Base-by-base conservation (phyloP, 345 rosid genomes). In the Pugionium cornutum region DNA sequence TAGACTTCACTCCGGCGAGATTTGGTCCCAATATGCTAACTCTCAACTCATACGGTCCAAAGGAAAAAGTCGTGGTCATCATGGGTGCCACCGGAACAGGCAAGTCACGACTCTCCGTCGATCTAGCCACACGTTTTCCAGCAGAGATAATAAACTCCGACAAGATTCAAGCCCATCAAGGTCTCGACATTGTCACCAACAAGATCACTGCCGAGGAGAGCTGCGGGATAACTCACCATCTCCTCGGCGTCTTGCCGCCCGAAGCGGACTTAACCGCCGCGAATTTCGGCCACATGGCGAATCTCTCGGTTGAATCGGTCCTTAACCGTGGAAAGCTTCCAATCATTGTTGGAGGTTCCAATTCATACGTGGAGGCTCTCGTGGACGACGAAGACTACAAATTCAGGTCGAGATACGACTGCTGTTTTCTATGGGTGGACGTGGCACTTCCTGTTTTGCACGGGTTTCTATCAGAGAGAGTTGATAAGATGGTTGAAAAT, bases 21-120 rank as follows among this genome's bases (percentile, higher is more conserved):
- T 71, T 65, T 43, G 75, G 67, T 52, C 71, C 69, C 44, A 81
- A 71, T 69, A 51, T 51, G 25, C 25, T 64, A 54, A 71, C 48
- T 46, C 33, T 58, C 50, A 75, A 66, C 44, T 78, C 81, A 26
- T 64, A 62, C 47, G 54, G 77, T 73, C 80, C 70, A 39, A 83
- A 76, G 62, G 84, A 84, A 8, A 89, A 83, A 78, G 77, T 83
- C 5, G 78, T 89, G 45, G 70, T 89, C 63, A 70, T 84, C 31
- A 72, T 86, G 80, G 96, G 96, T 27, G 86, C 85, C 5, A 89
- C 96, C 1, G 96, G 92, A 34, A 75, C 89, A 0, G 92, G 96
- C 8, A 89, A 89, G 51, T 86, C 96, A 33, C 69, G 83, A 8
- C 91, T 89, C 45, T 89, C 96, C 9, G 34, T 89, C n/a, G 91